phyloP scores from a whole-genome alignment of 352 stramenopile genomes.

The Phytophthora megakarya region DNA sequence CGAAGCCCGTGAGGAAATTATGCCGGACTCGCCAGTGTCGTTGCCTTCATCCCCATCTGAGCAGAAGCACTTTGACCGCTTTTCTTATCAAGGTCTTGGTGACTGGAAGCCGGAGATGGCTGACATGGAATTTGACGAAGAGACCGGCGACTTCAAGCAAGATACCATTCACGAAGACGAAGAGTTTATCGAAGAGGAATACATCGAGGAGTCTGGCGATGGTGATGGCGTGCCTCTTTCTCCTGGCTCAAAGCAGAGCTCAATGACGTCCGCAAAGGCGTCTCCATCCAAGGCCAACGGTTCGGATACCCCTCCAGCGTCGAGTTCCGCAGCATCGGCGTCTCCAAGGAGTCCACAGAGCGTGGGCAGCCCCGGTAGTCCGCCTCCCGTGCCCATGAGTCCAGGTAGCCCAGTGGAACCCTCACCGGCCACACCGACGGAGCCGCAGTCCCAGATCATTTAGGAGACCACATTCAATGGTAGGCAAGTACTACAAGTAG shows the following conservation, averaged over 20 bases:
- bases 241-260: constrained; percentile 45
- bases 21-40: constrained; percentile 72
- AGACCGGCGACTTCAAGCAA: constrained; percentile 58
- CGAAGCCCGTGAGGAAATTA: constrained; percentile 70
- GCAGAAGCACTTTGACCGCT: constrained; percentile 76
- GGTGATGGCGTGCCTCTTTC: constrained; percentile 41
- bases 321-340: constrained; percentile 41
- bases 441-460: constrained; percentile 46
- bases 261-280: constrained; percentile 39
- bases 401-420: constrained; percentile 20
- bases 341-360: constrained; percentile 48
- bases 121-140: constrained; percentile 69
- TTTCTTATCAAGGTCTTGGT: constrained; percentile 70
- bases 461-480: constrained; percentile 30
- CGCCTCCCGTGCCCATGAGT: constrained; percentile 36
- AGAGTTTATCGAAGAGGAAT: constrained; percentile 56
- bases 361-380: constrained; percentile 40
- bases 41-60: constrained; percentile 67
- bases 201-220: constrained; percentile 36
- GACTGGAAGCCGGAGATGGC: constrained; percentile 69
- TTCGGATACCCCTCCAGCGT: constrained; percentile 42
- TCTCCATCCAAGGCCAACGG: constrained; percentile 40
- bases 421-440: constrained; percentile 29
- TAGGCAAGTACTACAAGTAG: constrained; percentile 19
- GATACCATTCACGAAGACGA: constrained; percentile 64